Evolutionary conservation across 2,329 filamentous ascomycete species (phyloP), one percentile per base, ranked within the genome.

Genomic region (Verticillium dahliae): DNA sequence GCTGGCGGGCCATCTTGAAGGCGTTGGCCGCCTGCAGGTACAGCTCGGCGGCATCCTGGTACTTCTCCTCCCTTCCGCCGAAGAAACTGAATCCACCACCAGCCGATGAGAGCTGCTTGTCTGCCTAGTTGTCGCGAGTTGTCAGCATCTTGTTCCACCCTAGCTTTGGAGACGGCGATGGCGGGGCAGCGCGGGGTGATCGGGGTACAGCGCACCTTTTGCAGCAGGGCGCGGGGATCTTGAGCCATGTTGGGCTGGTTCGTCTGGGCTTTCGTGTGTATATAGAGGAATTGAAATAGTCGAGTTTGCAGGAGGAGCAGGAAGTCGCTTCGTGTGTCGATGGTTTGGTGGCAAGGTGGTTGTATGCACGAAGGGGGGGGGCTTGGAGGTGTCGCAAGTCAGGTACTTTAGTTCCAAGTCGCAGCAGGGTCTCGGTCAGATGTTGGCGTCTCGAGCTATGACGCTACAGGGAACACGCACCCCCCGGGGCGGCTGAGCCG

Each of bases 1-100:
- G 90, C 79, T 89, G 85, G 74, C 91, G 91, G 77, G 95, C 89
- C 81, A 96, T 87, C 72, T 91, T 86, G 75, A 96, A 98, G 62
- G 91, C 91, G 79, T 97, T 97, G 65, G 89, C 95, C 50, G 94
- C 94, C 75, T 96, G 88, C 63, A 85, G 87, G 73, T 92, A 98
- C 66, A 95, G 80, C 68, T 97, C 92, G 65, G 90, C 91, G 14
- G 94, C 94, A 77, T 88, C 87, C 78, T 96, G 90, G 72, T 91
- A 93, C 76, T 97, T 98, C 66, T 97, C 92, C 70, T 90, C 85
- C 62, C 88, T 85, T 56, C 91, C 91, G 54, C 92, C 91, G 69
- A 99, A 97, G 77, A 97, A 87, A 74, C 88, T 91, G 78, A 97
- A 97, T 69, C 93, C 93, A 34, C 90, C 81, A 22, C 85, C 81